Conservation (phyloP, 192 early-diverging fungal species). For the Rhizophagus prolifer region DNA sequence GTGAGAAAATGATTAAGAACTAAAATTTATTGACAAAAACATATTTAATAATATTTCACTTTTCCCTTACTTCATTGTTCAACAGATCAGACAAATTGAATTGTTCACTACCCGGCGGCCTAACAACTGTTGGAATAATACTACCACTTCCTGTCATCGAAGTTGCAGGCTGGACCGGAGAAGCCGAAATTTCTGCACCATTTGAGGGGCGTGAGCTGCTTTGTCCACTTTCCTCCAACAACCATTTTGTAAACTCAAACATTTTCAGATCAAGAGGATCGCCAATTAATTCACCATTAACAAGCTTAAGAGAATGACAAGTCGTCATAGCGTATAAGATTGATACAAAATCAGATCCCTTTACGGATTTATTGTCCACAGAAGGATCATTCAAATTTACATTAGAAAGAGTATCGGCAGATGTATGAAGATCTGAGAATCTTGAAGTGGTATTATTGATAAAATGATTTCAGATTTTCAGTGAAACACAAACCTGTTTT, state of each 20-base stretch:
- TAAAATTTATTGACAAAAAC: background rate
- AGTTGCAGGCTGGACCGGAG: constrained; percentile 17
- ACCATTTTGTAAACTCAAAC: constrained; percentile 96
- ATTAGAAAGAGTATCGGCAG: constrained; percentile 1
- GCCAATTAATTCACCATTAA: constrained; percentile 86
- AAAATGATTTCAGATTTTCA: too few relatives aligned
- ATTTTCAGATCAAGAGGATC: constrained; percentile 97
- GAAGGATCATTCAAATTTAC: background rate
- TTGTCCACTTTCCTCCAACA: constrained; percentile 83
- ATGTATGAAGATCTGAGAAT: constrained; percentile 25
- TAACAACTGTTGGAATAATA: constrained; percentile 79
- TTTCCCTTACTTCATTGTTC: constrained; percentile 25
- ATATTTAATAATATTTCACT: constrained; percentile 21
- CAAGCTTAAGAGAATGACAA: constrained; percentile 86
- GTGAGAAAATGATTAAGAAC: background rate
- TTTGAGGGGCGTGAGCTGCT: background rate
- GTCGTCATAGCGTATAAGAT: constrained; percentile 70
- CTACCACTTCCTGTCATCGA: constrained; percentile 30
- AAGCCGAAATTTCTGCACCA: background rate
- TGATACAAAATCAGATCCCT: constrained; percentile 2
- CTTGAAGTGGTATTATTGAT: background rate
- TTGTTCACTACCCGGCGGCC: constrained; percentile 73
- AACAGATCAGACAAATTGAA: constrained; percentile 57
- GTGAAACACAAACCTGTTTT: background rate
- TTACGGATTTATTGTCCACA: background rate